phyloP scores from a whole-genome alignment of 768 basidiomycete genomes.

The Suillus cothurnatus region DNA sequence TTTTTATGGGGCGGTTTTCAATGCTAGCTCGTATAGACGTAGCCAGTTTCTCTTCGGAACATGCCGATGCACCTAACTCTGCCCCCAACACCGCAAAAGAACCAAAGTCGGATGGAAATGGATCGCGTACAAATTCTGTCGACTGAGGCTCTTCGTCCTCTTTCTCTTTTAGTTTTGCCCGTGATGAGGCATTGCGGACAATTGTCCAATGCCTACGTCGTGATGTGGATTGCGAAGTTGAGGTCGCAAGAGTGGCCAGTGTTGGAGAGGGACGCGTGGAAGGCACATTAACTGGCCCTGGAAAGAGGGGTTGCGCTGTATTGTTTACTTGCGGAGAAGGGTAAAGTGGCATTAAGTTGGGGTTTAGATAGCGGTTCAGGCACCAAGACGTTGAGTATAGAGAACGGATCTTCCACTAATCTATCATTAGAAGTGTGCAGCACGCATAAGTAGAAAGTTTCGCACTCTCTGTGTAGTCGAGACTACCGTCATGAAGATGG shows the following conservation, averaged over 20 bases:
- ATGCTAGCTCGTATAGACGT: slow-evolving; percentile 43
- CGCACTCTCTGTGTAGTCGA: slow-evolving; percentile 73
- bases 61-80: slow-evolving; percentile 40
- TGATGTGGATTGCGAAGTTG: slow-evolving; percentile 9
- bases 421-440: slow-evolving; percentile 10
- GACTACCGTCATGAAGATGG: slow-evolving; percentile 70
- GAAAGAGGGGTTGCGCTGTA: slow-evolving; percentile 23
- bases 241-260: slow-evolving; percentile 20
- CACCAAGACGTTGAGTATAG: slow-evolving; percentile 61
- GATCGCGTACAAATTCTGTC: slow-evolving; percentile 51
- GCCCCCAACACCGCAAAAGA: slow-evolving; percentile 50
- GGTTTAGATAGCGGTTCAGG: slow-evolving; percentile 61
- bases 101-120: slow-evolving; percentile 61
- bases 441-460: slow-evolving; percentile 9
- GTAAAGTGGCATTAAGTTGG: slow-evolving; percentile 57
- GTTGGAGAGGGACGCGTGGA: slow-evolving; percentile 17
- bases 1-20: slow-evolving; percentile 26
- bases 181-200: slow-evolving; percentile 48
- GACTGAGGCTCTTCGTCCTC: slow-evolving; percentile 44
- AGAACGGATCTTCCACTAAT: slow-evolving; percentile 81
- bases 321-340: slow-evolving; percentile 38
- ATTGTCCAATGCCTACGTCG: slow-evolving; percentile 66
- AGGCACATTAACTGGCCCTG: slow-evolving; percentile 32
- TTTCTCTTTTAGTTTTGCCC: slow-evolving; percentile 52
- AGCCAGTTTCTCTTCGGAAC: slow-evolving; percentile 30